Evolutionary conservation across 352 stramenopile genomes (phyloP).

Genomic region (Phytophthora citrophthora): DNA sequence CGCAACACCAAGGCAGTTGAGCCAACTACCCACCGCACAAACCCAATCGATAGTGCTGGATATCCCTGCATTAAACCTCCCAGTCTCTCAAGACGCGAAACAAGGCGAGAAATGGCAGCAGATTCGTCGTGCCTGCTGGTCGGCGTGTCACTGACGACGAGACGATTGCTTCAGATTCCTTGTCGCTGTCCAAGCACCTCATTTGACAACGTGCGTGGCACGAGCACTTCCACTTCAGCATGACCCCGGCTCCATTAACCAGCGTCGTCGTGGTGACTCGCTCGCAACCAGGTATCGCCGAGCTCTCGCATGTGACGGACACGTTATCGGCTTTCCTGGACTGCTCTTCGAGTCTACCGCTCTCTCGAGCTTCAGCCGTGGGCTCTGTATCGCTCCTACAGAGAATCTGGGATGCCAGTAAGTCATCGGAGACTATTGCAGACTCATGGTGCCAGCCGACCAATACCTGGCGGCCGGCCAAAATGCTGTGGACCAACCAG

Average conservation of each 20-base stretch:
- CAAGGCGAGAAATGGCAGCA: neutral
- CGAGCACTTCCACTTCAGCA: constrained; percentile 6
- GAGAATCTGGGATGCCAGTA: constrained; percentile 22
- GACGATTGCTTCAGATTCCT: constrained; percentile 33
- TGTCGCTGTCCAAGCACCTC: neutral
- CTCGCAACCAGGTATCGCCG: constrained; percentile 20
- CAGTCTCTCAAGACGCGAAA: neutral
- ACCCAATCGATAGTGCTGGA: no score
- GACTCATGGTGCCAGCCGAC: constrained; percentile 22
- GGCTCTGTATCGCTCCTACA: constrained; percentile 24
- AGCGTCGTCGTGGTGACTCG: constrained; percentile 24
- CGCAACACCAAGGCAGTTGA: no score
- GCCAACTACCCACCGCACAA: no score
- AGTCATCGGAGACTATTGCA: constrained; percentile 10
- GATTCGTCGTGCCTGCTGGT: neutral
- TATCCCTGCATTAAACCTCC: no score
- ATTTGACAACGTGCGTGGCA: constrained; percentile 29
- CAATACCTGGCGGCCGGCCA: constrained; percentile 24
- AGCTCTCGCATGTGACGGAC: constrained; percentile 29
- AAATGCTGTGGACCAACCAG: constrained; percentile 30
- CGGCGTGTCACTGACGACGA: constrained; percentile 12
- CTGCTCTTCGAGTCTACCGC: constrained; percentile 20
- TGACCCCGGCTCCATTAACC: constrained; percentile 23
- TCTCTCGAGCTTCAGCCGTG: constrained; percentile 25
- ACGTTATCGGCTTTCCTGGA: constrained; percentile 28